These are phyloP conservation scores for Coelastrella sp. DNA, from an alignment of 139 green algal genomes.

Conservation along the genomic window DNA sequence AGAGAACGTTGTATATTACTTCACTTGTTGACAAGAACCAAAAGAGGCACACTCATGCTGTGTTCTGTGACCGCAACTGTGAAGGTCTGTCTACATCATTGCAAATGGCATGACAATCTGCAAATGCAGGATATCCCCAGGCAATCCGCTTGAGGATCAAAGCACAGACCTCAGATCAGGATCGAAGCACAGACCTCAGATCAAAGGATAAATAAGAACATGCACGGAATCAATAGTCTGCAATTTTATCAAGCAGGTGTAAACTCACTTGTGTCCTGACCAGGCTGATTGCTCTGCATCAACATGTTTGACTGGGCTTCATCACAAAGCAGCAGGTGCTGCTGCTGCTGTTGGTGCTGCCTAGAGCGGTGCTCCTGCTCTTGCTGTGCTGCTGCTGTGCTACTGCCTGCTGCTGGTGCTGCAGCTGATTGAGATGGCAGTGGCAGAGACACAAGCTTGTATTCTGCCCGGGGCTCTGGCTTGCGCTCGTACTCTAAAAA, in stretches of 20 bases:
- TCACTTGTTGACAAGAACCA: too few relatives aligned
- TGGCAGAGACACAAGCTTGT: background rate
- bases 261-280: background rate
- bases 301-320: background rate
- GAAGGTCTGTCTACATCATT: too few relatives aligned
- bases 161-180: too few relatives aligned
- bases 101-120: too few relatives aligned
- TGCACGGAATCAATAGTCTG: background rate
- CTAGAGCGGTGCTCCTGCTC: background rate
- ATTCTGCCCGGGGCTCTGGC: background rate
- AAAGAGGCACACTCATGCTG: too few relatives aligned
- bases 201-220: too few relatives aligned
- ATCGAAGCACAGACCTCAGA: too few relatives aligned
- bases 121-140: too few relatives aligned
- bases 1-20: background rate
- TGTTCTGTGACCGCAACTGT: too few relatives aligned
- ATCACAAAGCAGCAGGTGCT: conserved; percentile 22
- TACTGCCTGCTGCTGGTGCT: background rate
- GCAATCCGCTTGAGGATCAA: too few relatives aligned
- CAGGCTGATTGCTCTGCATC: background rate
- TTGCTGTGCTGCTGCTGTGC: too few relatives aligned
- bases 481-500: background rate
- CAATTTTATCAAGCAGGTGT: background rate
- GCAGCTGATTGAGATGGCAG: background rate
- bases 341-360: conserved; percentile 22